Base-by-base conservation (phyloP, 352 stramenopile genomes). In the Globisporangium canariense region DNA sequence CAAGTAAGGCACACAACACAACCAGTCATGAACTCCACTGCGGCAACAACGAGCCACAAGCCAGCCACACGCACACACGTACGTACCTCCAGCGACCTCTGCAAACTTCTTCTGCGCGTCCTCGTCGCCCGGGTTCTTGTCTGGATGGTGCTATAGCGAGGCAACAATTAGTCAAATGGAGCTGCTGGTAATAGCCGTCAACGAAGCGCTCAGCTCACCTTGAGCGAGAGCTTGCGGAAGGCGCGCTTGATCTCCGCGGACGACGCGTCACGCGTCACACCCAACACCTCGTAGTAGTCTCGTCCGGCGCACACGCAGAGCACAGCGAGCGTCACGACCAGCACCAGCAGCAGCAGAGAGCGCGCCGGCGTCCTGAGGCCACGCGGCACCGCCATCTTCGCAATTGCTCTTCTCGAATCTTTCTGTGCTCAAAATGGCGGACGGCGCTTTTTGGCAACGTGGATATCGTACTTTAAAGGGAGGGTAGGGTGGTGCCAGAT, bases 171-270 rank as follows among this genome's bases (percentile, higher is more conserved):
- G 6, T 9, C 32, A 25, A 57, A 52, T 46, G 46, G 43, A 63
- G 41, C 30, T 49, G 4, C 18, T 61, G 50, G 11, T 8, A 10
- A 50, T 41, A 3, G 18, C 22, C 4, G 13, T 55, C 5, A 28
- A 30, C 20, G 32, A 30, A 60, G 7, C 41, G 10, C 32, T 45
- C 18, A 8, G 22, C 6, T 22, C 25, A 92, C 83, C 75, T 96
- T 96, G 61, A 97, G 75, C 59, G 90, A 95, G 38, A 97, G 73
- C 70, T 96, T 96, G 64, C 88, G 78, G 68, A 96, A 97, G 11
- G 84, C 82, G 45, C 80, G 79, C 68, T 93, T 93, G 72, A 91
- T 93, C 61, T 93, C 84, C 32, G 78, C 71, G 0, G 68, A 71
- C 18, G 84, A 90, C 9, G 82, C 84, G 50, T 89, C 83, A 7